These are phyloP conservation scores for Immersiella caudata DNA, from an alignment of 495 filamentous ascomycete species.

Conservation along the genomic window DNA sequence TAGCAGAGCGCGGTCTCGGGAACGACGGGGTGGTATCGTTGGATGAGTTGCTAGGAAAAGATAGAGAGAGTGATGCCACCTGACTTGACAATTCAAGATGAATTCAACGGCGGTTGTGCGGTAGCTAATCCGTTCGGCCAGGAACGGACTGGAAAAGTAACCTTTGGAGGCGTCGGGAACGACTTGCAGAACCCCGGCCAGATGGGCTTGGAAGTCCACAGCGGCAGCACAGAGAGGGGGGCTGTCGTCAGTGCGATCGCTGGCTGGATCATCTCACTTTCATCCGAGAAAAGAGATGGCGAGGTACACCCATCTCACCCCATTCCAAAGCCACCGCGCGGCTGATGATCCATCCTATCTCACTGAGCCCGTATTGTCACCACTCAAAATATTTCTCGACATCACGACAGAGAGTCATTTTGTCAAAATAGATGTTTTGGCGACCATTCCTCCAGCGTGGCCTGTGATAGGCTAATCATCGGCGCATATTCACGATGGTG, in stretches of 20 bases:
- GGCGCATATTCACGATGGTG: conserved; percentile 4
- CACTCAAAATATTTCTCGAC: neutral
- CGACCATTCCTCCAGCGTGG: neutral
- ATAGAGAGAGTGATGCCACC: neutral
- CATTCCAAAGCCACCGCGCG: neutral
- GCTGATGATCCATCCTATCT: neutral
- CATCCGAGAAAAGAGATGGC: neutral
- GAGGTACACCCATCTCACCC: neutral
- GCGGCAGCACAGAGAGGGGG: neutral
- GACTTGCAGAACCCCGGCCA: neutral
- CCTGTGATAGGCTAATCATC: conserved; percentile 1
- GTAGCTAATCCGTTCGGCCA: neutral
- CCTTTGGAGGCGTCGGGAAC: neutral
- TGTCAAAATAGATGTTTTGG: conserved; percentile 4
- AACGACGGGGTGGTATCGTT: neutral
- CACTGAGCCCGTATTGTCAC: neutral
- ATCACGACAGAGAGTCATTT: neutral
- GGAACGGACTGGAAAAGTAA: neutral
- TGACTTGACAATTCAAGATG: neutral
- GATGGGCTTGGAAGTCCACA: neutral
- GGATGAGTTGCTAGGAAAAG: neutral
- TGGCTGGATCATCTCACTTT: neutral
- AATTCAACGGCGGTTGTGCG: neutral
- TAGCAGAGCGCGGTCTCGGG: neutral
- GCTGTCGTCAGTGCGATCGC: neutral